Base-by-base conservation (phyloP, 441 rosid species). In the Populus tomentosa region DNA sequence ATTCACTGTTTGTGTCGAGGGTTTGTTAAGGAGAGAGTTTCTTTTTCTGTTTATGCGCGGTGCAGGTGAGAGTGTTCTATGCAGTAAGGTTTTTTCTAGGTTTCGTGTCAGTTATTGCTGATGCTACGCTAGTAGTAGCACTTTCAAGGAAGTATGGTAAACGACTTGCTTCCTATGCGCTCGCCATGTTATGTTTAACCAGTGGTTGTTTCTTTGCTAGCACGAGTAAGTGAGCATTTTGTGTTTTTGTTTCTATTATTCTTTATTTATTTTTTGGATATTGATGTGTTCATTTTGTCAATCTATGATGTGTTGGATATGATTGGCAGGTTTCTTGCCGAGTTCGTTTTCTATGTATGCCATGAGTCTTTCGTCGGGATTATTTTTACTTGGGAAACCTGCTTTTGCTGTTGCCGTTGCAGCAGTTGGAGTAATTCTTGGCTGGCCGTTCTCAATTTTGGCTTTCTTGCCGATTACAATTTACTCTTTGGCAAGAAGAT, bases 331-430 rank as follows among this genome's bases (percentile, higher is more conserved):
- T 83, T 93, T 95, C 75, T 87, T 95, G 83, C 99, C 99, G 16
- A 93, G 99, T 86, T 95, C 99, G 23, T 95, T 95, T 85, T 90
- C 99, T 32, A 93, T 95, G 98, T 92, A 95, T 86, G 97, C 97
- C 33, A 89, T 93, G 85, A 93, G 97, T 84, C 99, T 95, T 74
- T 86, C 97, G 3, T 95, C 93, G 9, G 99, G 99, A 67, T 84
- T 95, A 32, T 88, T 95, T 83, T 97, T 95, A 79, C 92, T 95
- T 28, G 94, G 89, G 77, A 92, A 90, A 81, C 89, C 85, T 70
- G 90, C 86, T 63, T 76, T 79, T 87, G 94, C 98, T 74, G 36
- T 50, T 50, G 59, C 59, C 7, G 59, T 50, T 16, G 59, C 96
- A 40, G 91, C 88, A 64, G 61, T 70, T 20, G 98, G 98, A 46